phyloP scores from a whole-genome alignment of 139 green algal genomes.

The Chlamydomonas asymmetrica region DNA sequence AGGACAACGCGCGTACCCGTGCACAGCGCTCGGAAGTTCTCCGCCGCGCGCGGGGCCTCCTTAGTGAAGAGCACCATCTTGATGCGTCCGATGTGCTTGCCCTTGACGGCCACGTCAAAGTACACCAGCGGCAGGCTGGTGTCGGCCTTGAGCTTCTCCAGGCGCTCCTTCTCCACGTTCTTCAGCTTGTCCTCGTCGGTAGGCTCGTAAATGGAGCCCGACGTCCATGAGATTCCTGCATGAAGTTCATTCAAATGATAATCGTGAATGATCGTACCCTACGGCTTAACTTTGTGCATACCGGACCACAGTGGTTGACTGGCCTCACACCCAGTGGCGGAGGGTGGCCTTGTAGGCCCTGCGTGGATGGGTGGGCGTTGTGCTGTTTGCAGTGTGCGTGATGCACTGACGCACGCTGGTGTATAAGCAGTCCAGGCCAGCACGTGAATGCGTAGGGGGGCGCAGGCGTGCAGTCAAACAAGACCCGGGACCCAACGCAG shows the following conservation, averaged over 20 bases:
- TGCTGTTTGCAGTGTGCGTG: not conserved
- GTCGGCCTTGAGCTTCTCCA: conserved; percentile 33
- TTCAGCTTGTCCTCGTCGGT: conserved; percentile 16
- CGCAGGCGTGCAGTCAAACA: too few species aligned
- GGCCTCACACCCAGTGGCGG: not conserved
- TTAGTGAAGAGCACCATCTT: conserved; percentile 60
- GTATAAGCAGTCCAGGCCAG: not conserved
- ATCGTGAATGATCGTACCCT: not conserved
- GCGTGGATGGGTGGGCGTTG: not conserved
- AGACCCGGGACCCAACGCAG: too few species aligned
- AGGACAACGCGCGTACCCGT: conserved; percentile 40
- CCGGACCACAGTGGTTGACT: not conserved
- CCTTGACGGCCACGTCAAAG: conserved; percentile 52
- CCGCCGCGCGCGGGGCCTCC: conserved; percentile 39
- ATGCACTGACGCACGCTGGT: not conserved
- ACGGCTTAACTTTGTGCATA: not conserved
- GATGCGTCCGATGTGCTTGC: conserved; percentile 46
- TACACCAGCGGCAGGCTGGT: conserved; percentile 50
- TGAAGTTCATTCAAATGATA: not conserved
- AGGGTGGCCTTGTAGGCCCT: not conserved
- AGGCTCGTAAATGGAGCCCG: conserved; percentile 28
- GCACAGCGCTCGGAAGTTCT: conserved; percentile 73
- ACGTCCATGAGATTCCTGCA: conserved; percentile 38
- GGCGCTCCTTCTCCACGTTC: conserved; percentile 22
- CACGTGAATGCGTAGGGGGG: too few species aligned